Evolutionary conservation across 768 basidiomycete genomes (phyloP).

Genomic region (Exidia glandulosa): DNA sequence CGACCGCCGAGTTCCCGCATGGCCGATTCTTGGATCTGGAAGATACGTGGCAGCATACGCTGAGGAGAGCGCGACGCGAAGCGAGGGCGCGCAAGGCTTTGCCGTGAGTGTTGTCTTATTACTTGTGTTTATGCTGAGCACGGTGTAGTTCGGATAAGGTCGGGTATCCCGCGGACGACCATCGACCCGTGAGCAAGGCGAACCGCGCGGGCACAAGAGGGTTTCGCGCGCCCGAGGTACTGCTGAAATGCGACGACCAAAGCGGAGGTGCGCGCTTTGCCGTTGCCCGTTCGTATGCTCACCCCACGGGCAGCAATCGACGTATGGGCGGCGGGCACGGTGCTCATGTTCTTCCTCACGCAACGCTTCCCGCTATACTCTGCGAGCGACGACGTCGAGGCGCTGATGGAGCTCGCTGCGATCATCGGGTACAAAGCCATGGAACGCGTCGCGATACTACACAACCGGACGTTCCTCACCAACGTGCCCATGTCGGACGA

Average conservation of each 20-base stretch:
- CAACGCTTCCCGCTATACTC: constrained; percentile 92
- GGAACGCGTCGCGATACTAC: constrained; percentile 77
- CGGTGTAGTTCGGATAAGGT: constrained; percentile 18
- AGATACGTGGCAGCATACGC: constrained; percentile 42
- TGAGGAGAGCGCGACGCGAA: constrained; percentile 48
- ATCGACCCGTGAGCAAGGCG: constrained; percentile 78
- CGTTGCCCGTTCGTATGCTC: constrained; percentile 5
- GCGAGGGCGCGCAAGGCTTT: constrained; percentile 23
- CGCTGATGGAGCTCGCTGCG: constrained; percentile 85
- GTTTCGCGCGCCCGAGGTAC: constrained; percentile 92
- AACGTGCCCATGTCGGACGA: constrained; percentile 73
- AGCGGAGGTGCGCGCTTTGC: constrained; percentile 57
- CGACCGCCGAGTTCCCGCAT: constrained; percentile 53
- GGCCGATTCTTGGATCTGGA: constrained; percentile 43
- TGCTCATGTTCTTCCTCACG: constrained; percentile 83
- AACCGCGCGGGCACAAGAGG: constrained; percentile 96
- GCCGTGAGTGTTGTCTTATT: constrained; percentile 27
- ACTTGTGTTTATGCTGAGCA: neutral
- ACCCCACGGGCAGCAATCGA: constrained; percentile 64
- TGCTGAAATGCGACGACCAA: constrained; percentile 90
- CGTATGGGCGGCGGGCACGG: constrained; percentile 90
- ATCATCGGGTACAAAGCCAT: constrained; percentile 76
- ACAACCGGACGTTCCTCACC: constrained; percentile 83
- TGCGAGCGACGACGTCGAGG: constrained; percentile 89
- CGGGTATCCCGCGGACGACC: no score